Conservation (phyloP, 371 early-diverging fungal species). For the Mucor ambiguus region DNA sequence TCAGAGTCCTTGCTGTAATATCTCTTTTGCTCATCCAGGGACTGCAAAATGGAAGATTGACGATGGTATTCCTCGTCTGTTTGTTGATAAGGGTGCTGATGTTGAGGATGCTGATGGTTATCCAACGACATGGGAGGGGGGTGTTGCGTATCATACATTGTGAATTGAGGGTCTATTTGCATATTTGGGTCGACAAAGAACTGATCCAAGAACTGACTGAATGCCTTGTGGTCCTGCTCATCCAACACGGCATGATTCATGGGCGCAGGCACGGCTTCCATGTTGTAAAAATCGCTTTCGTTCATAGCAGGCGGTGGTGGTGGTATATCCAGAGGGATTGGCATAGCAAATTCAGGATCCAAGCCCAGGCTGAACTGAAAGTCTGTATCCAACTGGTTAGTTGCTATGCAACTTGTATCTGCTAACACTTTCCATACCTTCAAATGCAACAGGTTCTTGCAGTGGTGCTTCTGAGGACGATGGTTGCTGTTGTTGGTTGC, state of each 20-base stretch:
- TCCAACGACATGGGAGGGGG: conserved; percentile 22
- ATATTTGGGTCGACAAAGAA: conserved; percentile 46
- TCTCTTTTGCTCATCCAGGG: conserved; percentile 41
- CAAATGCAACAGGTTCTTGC: conserved; percentile 52
- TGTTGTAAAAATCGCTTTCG: conserved; percentile 6
- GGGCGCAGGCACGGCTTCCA: conserved; percentile 12
- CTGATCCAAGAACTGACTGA: conserved; percentile 47
- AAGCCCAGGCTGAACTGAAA: conserved; percentile 54
- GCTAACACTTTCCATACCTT: conserved; percentile 31
- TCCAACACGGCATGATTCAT: conserved; percentile 33
- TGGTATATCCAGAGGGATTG: conserved; percentile 45
- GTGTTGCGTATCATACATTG: conserved; percentile 3
- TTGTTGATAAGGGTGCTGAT: conserved; percentile 7
- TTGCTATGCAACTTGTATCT: not conserved
- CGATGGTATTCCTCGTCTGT: conserved; percentile 26
- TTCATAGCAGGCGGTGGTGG: conserved; percentile 25
- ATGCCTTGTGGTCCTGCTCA: conserved; percentile 48
- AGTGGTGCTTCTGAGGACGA: conserved; percentile 26
- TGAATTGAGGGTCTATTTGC: conserved; percentile 26
- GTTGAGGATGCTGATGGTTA: conserved; percentile 3
- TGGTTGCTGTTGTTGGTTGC: conserved; percentile 6
- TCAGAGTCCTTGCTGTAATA: conserved; percentile 11
- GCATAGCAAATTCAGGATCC: conserved; percentile 51
- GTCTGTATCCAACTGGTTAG: conserved; percentile 24
- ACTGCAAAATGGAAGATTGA: conserved; percentile 37